Conservation (phyloP, 441 rosid genomes). For the Iberis amara region DNA sequence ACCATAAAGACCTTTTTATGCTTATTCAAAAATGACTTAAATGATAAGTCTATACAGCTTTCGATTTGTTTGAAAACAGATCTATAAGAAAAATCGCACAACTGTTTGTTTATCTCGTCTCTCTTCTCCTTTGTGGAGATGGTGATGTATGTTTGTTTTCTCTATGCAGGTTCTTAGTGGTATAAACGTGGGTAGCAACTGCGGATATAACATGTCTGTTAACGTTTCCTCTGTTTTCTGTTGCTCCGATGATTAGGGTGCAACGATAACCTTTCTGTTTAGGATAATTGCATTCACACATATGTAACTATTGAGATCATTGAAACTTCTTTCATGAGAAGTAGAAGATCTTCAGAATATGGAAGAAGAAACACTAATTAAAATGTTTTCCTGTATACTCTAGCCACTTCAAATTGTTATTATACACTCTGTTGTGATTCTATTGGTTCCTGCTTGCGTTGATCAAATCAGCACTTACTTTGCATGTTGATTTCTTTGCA, state of each 20-base stretch:
- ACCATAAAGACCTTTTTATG: background rate
- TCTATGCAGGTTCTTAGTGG: slow-evolving; percentile 80
- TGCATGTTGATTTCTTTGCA: slow-evolving; percentile 31
- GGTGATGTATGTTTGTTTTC: slow-evolving; percentile 21
- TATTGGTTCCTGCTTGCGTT: slow-evolving; percentile 1
- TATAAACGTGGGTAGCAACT: slow-evolving; percentile 86
- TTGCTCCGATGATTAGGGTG: background rate
- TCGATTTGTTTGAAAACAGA: background rate
- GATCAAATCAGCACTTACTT: slow-evolving; percentile 7
- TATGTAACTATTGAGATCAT: background rate
- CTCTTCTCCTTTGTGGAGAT: background rate
- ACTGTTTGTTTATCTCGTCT: background rate
- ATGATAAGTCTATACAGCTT: background rate
- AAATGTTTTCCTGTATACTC: slow-evolving; percentile 1
- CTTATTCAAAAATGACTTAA: background rate
- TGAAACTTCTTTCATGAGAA: background rate
- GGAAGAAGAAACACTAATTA: background rate
- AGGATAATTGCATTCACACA: background rate
- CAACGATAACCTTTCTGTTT: background rate
- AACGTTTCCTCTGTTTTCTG: slow-evolving; percentile 2
- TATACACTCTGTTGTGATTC: background rate
- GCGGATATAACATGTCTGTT: slow-evolving; percentile 82
- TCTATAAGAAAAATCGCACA: background rate
- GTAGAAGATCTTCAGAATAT: background rate
- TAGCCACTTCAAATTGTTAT: background rate